Percentiles rank a stretch among this genome's conserved stretches.
Evolutionary conservation across 345 rosid genomes (phyloP).

Genomic region (Heritiera fomes): DNA sequence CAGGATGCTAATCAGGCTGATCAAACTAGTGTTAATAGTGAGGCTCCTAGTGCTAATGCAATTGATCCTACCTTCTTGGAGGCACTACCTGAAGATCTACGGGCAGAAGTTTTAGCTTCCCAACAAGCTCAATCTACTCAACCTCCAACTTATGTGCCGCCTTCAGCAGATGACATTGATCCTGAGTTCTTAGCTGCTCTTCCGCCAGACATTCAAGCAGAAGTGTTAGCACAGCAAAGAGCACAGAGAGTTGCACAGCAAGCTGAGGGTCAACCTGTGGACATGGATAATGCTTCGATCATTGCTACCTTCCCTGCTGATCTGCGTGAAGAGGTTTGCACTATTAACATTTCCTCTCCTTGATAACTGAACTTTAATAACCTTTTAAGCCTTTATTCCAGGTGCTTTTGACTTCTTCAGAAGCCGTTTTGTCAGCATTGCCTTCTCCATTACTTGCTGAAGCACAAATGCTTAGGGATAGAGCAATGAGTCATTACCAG

Average conservation of each 20-base stretch:
- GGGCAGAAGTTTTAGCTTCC: conserved; percentile 96
- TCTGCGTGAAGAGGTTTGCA: conserved; percentile 91
- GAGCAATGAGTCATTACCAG: conserved; percentile 98
- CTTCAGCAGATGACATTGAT: conserved; percentile 92
- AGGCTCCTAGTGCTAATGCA: conserved; percentile 61
- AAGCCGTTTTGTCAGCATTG: conserved; percentile 87
- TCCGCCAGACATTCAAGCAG: conserved; percentile 98
- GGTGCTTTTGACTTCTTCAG: conserved; percentile 96
- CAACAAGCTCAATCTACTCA: conserved; percentile 93
- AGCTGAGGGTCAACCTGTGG: conserved; percentile 95
- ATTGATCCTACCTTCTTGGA: conserved; percentile 97
- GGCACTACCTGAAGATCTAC: conserved; percentile 90
- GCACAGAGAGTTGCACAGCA: conserved; percentile 88
- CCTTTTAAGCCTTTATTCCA: conserved; percentile 35
- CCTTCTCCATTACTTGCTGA: conserved; percentile 96
- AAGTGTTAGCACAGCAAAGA: conserved; percentile 98
- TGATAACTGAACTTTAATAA: conserved; percentile 22
- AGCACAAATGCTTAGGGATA: conserved; percentile 94
- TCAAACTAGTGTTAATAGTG: conserved; percentile 43
- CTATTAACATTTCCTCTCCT: conserved; percentile 22
- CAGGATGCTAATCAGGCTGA: conserved; percentile 58
- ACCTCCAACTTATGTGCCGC: conserved; percentile 81
- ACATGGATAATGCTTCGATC: conserved; percentile 98
- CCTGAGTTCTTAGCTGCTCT: conserved; percentile 98
- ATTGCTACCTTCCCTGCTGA: conserved; percentile 98